phyloP scores from a whole-genome alignment of 371 early-diverging fungal species.

The Rhizopus sp. region DNA sequence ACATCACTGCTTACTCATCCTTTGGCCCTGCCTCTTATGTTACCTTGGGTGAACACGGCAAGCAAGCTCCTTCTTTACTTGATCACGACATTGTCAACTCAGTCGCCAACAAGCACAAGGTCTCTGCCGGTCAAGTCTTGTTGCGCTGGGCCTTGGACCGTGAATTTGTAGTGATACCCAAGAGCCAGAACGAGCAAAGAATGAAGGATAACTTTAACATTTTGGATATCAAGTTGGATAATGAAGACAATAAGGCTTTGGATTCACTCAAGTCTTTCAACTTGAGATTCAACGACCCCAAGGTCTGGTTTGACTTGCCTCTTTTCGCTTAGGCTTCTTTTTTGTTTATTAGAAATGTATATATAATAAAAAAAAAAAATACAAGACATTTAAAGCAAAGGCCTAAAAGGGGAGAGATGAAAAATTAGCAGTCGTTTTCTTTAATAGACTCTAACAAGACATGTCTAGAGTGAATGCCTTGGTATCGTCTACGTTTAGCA shows the following conservation, averaged over 20 bases:
- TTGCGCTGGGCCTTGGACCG: constrained; percentile 63
- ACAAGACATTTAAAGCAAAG: too few relatives aligned
- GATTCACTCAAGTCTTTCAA: constrained; percentile 14
- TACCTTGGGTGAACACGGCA: constrained; percentile 45
- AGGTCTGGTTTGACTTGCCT: constrained; percentile 33
- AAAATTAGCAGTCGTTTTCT: neutral
- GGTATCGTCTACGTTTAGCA: constrained; percentile 56
- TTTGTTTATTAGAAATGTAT: too few relatives aligned
- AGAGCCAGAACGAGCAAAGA: constrained; percentile 52
- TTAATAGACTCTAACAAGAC: constrained; percentile 22
- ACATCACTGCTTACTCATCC: constrained; percentile 67
- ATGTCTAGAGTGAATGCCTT: constrained; percentile 32
- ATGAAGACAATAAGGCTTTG: constrained; percentile 31
- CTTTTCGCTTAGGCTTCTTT: constrained; percentile 27
- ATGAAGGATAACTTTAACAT: constrained; percentile 49
- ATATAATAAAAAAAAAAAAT: too few relatives aligned
- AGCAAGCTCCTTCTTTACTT: constrained; percentile 34
- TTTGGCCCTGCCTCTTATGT: constrained; percentile 64
- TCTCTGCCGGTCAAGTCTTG: constrained; percentile 36
- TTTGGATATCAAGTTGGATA: constrained; percentile 33
- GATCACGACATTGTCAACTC: constrained; percentile 32
- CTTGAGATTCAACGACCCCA: constrained; percentile 35
- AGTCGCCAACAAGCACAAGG: constrained; percentile 28
- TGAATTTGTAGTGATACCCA: constrained; percentile 67
- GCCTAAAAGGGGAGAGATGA: too few relatives aligned